These are phyloP conservation scores for Candida maesae DNA, from an alignment of 805 yeast species.

Conservation along the genomic window DNA sequence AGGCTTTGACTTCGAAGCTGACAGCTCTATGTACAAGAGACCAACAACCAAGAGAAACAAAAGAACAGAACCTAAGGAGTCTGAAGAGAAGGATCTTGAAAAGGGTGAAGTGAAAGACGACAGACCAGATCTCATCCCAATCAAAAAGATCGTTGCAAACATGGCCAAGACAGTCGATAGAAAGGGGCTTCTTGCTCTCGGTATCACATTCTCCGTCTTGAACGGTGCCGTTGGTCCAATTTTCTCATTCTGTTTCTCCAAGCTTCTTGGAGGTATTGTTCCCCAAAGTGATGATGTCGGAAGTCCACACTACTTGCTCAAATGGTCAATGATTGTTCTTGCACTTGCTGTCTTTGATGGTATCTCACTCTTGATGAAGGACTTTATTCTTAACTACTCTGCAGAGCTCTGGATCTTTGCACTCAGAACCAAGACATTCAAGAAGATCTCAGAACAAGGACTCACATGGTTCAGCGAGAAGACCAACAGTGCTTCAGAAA, in stretches of 20 bases:
- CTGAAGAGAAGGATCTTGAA: conserved; percentile 1
- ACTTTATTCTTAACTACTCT: conserved; percentile 46
- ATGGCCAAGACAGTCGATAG: conserved; percentile 28
- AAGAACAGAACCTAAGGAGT: too few relatives aligned
- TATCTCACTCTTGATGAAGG: conserved; percentile 45
- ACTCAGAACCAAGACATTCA: conserved; percentile 48
- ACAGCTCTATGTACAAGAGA: neutral
- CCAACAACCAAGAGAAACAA: conserved; percentile 5
- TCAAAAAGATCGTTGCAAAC: conserved; percentile 26
- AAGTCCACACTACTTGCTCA: conserved; percentile 33
- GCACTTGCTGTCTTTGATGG: conserved; percentile 66
- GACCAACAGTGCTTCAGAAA: conserved; percentile 42
- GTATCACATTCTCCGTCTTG: conserved; percentile 47
- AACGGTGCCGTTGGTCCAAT: conserved; percentile 71
- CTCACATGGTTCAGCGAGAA: conserved; percentile 47
- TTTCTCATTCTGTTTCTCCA: conserved; percentile 75
- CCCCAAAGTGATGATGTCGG: conserved; percentile 38
- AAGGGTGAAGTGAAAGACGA: conserved; percentile 4
- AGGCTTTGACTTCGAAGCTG: conserved; percentile 8
- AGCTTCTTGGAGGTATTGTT: conserved; percentile 60
- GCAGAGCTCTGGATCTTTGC: conserved; percentile 66
- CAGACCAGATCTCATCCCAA: conserved; percentile 27
- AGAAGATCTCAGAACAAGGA: conserved; percentile 46
- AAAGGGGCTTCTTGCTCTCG: conserved; percentile 37
- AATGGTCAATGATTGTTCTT: conserved; percentile 69